Base-by-base conservation (phyloP, 2,329 filamentous ascomycete species). In the Xylariaceae sp. region DNA sequence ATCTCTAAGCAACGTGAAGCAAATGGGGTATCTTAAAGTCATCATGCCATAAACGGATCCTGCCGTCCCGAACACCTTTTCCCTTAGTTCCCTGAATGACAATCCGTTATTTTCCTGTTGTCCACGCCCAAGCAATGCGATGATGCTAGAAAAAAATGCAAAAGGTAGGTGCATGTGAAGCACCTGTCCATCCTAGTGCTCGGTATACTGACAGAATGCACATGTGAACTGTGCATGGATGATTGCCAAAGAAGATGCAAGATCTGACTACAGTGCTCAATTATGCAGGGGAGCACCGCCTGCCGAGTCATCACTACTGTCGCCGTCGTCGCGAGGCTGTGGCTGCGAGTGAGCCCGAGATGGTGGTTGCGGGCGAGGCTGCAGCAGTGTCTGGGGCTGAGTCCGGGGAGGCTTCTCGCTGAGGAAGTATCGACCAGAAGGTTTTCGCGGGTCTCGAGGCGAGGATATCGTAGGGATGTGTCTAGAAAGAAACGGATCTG, bases 21-120 rank as follows among this genome's bases (percentile, higher is more conserved):
- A 50, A 42, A 59, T 19, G 54, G 58, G 58, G 58, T 60, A 60
- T 60, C 58, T 60, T 50, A 47, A 59, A 54, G 44, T 48, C 52
- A 44, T 31, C 18, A 48, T 13, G 45, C 46, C 53, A 40, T 53
- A 45, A 47, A 49, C 50, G 45, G 44, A 54, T 47, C 19, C 50
- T 46, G 42, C 18, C 50, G 48, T 56, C 51, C 44, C 53, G 46
- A 50, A 54, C 56, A 53, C 56, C 56, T 47, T 48, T 51, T 47
- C 50, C 50, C 17, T 47, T 17, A 51, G 47, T 53, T 53, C 49
- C 45, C 22, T 28, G 22, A 28, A 28, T 28, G 22, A 28, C 22
- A 28, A 28, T 28, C 22, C 22, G 4, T 28, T 28, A 28, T 28
- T 28, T 28, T 28, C 22, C 22, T 28, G 22, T 28, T 28, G 7